Evolutionary conservation across 1,284 basidiomycete species (phyloP).

Genomic region (Ganoderma multipileum): DNA sequence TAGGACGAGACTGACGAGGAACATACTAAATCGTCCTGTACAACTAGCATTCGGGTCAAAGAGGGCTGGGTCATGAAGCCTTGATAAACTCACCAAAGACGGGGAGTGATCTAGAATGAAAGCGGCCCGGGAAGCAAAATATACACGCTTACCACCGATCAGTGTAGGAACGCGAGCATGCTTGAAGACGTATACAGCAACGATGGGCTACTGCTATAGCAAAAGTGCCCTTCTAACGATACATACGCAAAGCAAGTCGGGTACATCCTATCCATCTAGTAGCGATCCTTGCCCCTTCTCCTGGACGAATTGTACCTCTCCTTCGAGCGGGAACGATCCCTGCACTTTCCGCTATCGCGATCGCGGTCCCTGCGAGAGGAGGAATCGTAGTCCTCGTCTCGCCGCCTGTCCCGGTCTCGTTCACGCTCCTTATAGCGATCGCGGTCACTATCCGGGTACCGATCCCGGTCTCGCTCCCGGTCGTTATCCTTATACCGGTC

Average conservation of each 20-base stretch:
- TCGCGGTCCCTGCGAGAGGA: constrained; percentile 17
- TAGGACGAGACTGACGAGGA: background rate
- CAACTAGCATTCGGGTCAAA: background rate
- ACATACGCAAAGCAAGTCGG: background rate
- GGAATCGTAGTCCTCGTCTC: constrained; percentile 27
- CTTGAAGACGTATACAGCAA: background rate
- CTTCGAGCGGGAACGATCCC: constrained; percentile 19
- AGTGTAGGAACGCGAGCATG: background rate
- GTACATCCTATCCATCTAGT: constrained; percentile 8
- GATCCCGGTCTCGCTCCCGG: constrained; percentile 28
- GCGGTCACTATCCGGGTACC: constrained; percentile 18
- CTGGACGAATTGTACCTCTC: constrained; percentile 29
- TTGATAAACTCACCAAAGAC: background rate
- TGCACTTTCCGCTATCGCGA: constrained; percentile 11
- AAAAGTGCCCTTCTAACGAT: background rate
- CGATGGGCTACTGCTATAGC: background rate
- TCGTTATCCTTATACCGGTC: constrained; percentile 36
- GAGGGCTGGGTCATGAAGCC: background rate
- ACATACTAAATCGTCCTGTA: background rate
- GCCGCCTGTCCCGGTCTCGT: constrained; percentile 23
- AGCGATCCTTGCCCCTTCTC: constrained; percentile 23
- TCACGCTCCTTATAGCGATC: constrained; percentile 9
- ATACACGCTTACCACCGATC: no score
- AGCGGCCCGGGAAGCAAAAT: no score
- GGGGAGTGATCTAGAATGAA: no score